phyloP scores from a whole-genome alignment of 1,284 basidiomycete species.

The Cutaneotrichosporon cutaneum region DNA sequence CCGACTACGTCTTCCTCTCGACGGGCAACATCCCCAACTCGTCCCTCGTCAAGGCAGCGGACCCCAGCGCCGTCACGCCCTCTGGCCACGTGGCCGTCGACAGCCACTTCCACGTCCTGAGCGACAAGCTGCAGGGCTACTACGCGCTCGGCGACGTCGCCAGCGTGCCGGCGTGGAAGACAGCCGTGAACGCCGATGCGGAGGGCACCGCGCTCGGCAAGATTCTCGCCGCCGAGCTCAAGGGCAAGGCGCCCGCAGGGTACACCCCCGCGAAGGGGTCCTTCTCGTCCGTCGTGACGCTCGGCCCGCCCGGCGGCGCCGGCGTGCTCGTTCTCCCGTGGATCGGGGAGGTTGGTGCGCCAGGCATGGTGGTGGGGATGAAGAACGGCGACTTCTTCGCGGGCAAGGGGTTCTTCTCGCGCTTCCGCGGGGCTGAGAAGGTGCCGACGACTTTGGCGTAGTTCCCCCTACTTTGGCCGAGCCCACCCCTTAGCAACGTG shows the following conservation, averaged over 20 bases:
- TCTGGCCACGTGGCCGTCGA: constrained; percentile 47
- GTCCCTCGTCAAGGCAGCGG: constrained; percentile 38
- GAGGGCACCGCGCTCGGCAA: constrained; percentile 23
- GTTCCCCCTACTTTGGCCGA: neutral
- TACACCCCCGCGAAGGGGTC: constrained; percentile 34
- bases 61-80: constrained; percentile 41
- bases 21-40: constrained; percentile 54
- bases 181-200: constrained; percentile 28
- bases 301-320: constrained; percentile 34
- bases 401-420: constrained; percentile 26
- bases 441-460: constrained; percentile 18
- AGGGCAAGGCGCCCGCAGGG: constrained; percentile 30
- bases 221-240: constrained; percentile 38
- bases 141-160: constrained; percentile 50
- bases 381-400: constrained; percentile 38
- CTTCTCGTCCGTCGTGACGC: constrained; percentile 35
- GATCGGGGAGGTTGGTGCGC: constrained; percentile 30
- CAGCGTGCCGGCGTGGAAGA: constrained; percentile 40
- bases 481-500: no score
- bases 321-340: constrained; percentile 31
- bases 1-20: constrained; percentile 54
- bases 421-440: constrained; percentile 36
- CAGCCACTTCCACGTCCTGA: constrained; percentile 36
- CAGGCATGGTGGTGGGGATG: constrained; percentile 32
- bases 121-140: constrained; percentile 30